These are phyloP conservation scores for Echeveria elegans DNA, from an alignment of 164 flowering plant genomes.

Conservation along the genomic window DNA sequence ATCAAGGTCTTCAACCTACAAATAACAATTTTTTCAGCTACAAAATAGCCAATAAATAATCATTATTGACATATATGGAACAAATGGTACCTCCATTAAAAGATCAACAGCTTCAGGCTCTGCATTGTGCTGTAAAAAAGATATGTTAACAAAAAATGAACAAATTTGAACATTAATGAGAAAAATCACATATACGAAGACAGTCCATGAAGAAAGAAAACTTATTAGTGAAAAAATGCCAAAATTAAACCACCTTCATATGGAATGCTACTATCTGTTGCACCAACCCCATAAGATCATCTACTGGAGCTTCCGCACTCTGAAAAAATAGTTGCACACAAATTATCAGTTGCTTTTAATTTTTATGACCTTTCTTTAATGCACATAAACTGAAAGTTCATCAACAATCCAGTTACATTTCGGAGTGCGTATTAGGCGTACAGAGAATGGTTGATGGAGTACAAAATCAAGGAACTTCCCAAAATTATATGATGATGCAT, in stretches of 20 bases:
- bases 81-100: conserved; percentile 73
- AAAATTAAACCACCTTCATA: conserved; percentile 60
- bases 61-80: neutral
- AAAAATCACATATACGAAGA: too few relatives aligned
- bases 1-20: conserved; percentile 93
- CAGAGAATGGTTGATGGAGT: neutral
- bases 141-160: neutral
- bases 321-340: conserved; percentile 20
- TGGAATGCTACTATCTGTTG: conserved; percentile 92
- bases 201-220: neutral
- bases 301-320: conserved; percentile 62
- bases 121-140: conserved; percentile 81
- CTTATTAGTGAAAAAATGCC: neutral
- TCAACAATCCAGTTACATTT: neutral
- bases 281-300: conserved; percentile 89
- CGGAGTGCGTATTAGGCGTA: neutral
- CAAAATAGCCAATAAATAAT: neutral
- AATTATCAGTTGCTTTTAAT: neutral
- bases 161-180: too few relatives aligned
- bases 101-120: conserved; percentile 98
- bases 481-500: neutral
- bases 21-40: neutral
- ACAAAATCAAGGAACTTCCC: neutral
- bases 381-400: too few relatives aligned
- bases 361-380: too few relatives aligned